phyloP scores from a whole-genome alignment of 2,329 filamentous ascomycete species.

The Eutypella sp. region DNA sequence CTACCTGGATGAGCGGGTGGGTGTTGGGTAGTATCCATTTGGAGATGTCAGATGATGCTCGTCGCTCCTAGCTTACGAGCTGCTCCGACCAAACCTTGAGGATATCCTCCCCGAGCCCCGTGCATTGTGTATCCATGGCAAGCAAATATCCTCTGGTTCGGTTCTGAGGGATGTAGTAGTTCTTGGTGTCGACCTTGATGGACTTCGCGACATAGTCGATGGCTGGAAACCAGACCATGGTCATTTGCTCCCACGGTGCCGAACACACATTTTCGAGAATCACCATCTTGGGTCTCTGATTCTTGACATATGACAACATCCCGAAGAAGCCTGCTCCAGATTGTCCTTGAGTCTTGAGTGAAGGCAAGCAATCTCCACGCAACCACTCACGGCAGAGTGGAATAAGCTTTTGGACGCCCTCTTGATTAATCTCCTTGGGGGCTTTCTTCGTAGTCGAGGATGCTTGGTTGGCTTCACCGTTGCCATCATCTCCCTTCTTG shows the following conservation, averaged over 20 bases:
- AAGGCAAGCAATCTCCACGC: conserved; percentile 41
- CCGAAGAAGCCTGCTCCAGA: conserved; percentile 61
- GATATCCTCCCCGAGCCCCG: conserved; percentile 19
- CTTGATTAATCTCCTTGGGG: too few species aligned
- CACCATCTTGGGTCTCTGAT: conserved; percentile 55
- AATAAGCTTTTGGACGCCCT: too few species aligned
- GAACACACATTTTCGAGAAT: conserved; percentile 66
- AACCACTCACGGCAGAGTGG: conserved; percentile 1
- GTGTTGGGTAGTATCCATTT: conserved; percentile 55
- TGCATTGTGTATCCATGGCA: conserved; percentile 39
- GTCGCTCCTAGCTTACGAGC: conserved; percentile 45
- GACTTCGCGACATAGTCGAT: conserved; percentile 51
- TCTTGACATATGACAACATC: conserved; percentile 51
- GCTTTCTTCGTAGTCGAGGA: too few species aligned
- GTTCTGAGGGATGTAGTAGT: conserved; percentile 71
- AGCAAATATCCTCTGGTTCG: conserved; percentile 56
- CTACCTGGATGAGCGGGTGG: conserved; percentile 47
- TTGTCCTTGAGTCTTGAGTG: conserved; percentile 59
- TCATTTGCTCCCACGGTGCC: conserved; percentile 54
- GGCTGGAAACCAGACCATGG: conserved; percentile 31
- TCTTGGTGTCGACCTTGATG: conserved; percentile 58
- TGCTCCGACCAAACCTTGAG: conserved; percentile 36
- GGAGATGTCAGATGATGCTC: conserved; percentile 57
- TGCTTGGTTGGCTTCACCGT: conserved; percentile 22
- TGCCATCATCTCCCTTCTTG: conserved; percentile 37